Base-by-base conservation (phyloP, 2,329 filamentous ascomycete species). In the Colletotrichum caudatum region DNA sequence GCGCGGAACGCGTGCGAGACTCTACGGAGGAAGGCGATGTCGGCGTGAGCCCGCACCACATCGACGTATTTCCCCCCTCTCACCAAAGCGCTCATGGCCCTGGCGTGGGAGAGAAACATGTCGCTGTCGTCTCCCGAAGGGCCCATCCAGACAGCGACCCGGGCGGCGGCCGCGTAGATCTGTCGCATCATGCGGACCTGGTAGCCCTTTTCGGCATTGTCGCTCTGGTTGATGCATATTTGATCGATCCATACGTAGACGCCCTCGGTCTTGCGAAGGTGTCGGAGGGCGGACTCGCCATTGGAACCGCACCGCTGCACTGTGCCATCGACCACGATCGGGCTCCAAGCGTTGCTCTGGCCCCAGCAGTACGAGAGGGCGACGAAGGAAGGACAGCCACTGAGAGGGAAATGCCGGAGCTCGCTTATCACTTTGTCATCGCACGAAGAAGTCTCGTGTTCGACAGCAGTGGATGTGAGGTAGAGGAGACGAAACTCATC, bases 91-190 rank as follows among this genome's bases (percentile, higher is more conserved):
- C 37, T 26, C 62, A 64, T 64, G 35, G 48, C 35, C 26, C 62
- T 35, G 35, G 18, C 12, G 20, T 64, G 50, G 20, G 20, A 12
- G 20, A 68, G n/a, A 9, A 68, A 41, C 7, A 56, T 2, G 16
- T 63, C 65, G 18, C 37, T 63, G 26, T 63, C 46, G 11, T 66
- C 51, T 3, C 16, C 58, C 1, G 39, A 33, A 7, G 20, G 51
- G 57, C 69, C 69, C 16, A 64, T 33, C 69, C 69, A 71, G 11
- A 64, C 69, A 12, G 61, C 59, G 44, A 67, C 64, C 2, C 64
- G 51, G 37, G 56, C 8, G 11, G 69, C 69, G n/a, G 63, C 41
- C n/a, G 20, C 12, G 64, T 67, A 71, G 6, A 71, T 67, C 20
- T 60, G 37, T 12, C 20, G 39, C 69, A 71, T 71, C 51, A 66